These are phyloP conservation scores for Westerdykella ornata DNA, from an alignment of 2,329 filamentous ascomycete genomes.

Conservation along the genomic window DNA sequence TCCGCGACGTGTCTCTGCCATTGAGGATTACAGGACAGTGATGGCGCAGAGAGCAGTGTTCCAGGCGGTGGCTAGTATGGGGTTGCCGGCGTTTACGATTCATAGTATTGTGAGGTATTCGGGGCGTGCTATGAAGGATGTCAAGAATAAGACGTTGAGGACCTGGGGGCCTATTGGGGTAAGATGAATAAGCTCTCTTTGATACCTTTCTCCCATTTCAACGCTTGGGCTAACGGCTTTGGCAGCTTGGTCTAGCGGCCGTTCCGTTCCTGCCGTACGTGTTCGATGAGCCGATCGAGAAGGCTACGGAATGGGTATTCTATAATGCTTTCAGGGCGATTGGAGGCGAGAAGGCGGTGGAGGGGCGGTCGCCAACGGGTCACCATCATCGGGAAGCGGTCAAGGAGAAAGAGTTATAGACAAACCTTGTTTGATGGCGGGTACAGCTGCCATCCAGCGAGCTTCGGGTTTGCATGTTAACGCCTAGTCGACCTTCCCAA, in stretches of 20 bases:
- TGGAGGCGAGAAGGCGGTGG: slow-evolving; percentile 58
- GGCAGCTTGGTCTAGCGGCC: slow-evolving; percentile 52
- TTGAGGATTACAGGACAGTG: slow-evolving; percentile 85
- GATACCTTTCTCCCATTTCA: neutral
- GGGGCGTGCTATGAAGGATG: slow-evolving; percentile 73
- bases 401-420: slow-evolving; percentile 22
- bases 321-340: slow-evolving; percentile 70
- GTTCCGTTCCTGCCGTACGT: slow-evolving; percentile 78
- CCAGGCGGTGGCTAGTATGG: slow-evolving; percentile 88
- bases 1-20: slow-evolving; percentile 53
- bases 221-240: neutral
- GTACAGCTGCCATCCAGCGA: too few relatives aligned
- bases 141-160: slow-evolving; percentile 66
- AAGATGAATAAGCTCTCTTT: slow-evolving; percentile 42
- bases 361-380: slow-evolving; percentile 34
- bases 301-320: slow-evolving; percentile 84
- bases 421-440: too few relatives aligned
- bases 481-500: too few relatives aligned
- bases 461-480: too few relatives aligned
- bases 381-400: slow-evolving; percentile 6
- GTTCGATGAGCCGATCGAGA: slow-evolving; percentile 89
- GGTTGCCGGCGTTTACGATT: slow-evolving; percentile 85
- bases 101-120: slow-evolving; percentile 89
- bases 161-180: slow-evolving; percentile 90
- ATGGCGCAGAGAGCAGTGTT: slow-evolving; percentile 89